Evolutionary conservation across 805 yeast genomes (phyloP).

Genomic region (Starmera dryadoides): DNA sequence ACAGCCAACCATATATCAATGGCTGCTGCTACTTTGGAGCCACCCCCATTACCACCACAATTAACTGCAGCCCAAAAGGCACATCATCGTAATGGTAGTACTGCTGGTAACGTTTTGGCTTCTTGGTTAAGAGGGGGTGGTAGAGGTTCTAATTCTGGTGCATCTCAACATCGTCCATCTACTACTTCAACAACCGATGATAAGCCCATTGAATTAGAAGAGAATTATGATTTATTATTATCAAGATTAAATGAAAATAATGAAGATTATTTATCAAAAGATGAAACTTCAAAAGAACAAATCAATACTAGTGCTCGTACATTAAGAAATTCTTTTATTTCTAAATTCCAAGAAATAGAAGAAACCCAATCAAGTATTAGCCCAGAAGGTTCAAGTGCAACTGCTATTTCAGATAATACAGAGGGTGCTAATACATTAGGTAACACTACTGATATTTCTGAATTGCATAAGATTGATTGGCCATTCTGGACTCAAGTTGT

Average conservation of each 20-base stretch:
- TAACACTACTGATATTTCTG: constrained; percentile 23
- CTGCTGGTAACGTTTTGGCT: constrained; percentile 10
- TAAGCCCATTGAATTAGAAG: constrained; percentile 20
- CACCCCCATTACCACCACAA: constrained; percentile 21
- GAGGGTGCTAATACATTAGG: background rate
- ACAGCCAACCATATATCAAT: constrained; percentile 4
- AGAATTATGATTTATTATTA: constrained; percentile 52
- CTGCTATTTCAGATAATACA: background rate
- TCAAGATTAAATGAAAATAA: constrained; percentile 52
- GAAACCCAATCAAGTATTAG: constrained; percentile 3
- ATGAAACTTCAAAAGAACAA: constrained; percentile 45
- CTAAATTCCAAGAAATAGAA: constrained; percentile 13
- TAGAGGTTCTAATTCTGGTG: constrained; percentile 4
- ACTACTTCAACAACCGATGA: constrained; percentile 4
- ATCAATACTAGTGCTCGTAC: constrained; percentile 39
- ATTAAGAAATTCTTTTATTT: constrained; percentile 25
- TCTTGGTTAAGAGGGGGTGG: constrained; percentile 15
- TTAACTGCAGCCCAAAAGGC: constrained; percentile 15
- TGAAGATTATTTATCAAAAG: constrained; percentile 40
- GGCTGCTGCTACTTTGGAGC: constrained; percentile 21
- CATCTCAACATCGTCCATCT: constrained; percentile 3
- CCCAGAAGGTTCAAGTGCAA: constrained; percentile 3
- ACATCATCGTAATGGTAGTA: constrained; percentile 13
- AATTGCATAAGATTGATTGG: constrained; percentile 52
- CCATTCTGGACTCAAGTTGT: constrained; percentile 84